phyloP scores from a whole-genome alignment of 164 flowering plant species.

The Stephania cephalantha region DNA sequence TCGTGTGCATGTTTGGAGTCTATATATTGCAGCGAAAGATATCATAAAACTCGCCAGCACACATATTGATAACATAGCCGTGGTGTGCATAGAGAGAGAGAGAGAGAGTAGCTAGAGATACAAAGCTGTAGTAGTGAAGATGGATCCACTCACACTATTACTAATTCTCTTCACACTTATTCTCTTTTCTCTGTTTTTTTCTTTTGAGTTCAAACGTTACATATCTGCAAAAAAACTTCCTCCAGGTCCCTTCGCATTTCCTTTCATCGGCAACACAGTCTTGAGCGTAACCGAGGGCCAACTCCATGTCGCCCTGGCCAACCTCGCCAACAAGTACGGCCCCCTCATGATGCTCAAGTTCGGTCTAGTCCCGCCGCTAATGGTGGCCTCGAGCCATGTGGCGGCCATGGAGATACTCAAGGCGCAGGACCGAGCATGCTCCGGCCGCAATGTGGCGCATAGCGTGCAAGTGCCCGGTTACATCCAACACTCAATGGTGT shows the following conservation, averaged over 20 bases:
- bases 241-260: constrained; percentile 44
- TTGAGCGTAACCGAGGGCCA: constrained; percentile 10
- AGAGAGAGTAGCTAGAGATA: too few species aligned
- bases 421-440: constrained; percentile 19
- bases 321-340: constrained; percentile 23
- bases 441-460: constrained; percentile 17
- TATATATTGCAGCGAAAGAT: too few species aligned
- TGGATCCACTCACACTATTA: background rate
- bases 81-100: too few species aligned
- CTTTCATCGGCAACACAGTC: constrained; percentile 29
- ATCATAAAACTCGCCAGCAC: too few species aligned
- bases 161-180: background rate
- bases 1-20: too few species aligned
- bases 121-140: too few species aligned
- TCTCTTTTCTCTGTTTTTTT: background rate
- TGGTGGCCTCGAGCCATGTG: constrained; percentile 23
- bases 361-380: constrained; percentile 20
- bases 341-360: constrained; percentile 30
- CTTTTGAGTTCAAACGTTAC: background rate
- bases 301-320: constrained; percentile 21
- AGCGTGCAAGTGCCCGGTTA: background rate
- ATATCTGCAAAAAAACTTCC: constrained; percentile 18
- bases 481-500: constrained; percentile 13
- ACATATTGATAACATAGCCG: too few species aligned
- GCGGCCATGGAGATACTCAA: constrained; percentile 30